These are phyloP conservation scores for Inonotus hispidus DNA, from an alignment of 1,284 basidiomycete genomes.

Conservation along the genomic window DNA sequence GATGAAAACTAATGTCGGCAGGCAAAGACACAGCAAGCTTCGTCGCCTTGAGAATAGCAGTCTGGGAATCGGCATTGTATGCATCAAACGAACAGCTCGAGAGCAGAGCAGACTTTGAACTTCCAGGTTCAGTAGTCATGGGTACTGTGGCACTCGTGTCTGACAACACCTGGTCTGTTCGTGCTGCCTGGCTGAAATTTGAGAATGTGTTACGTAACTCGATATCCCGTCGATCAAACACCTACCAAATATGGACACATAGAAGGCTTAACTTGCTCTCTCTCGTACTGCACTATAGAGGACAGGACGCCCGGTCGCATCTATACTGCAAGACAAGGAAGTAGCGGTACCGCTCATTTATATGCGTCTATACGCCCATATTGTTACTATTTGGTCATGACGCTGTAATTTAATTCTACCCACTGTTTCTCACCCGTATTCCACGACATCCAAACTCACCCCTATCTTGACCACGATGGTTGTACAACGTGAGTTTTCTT, in stretches of 20 bases:
- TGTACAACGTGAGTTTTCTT: slow-evolving; percentile 5
- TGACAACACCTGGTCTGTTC: too few species aligned
- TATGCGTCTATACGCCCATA: neutral
- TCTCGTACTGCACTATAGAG: too few species aligned
- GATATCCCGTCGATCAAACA: neutral
- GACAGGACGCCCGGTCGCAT: too few species aligned
- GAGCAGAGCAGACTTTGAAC: slow-evolving; percentile 12
- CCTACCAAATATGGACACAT: neutral
- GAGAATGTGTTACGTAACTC: neutral
- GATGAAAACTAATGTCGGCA: slow-evolving; percentile 75
- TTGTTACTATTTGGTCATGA: neutral
- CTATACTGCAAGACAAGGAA: neutral
- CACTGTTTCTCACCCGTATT: slow-evolving; percentile 1
- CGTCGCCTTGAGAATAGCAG: slow-evolving; percentile 53
- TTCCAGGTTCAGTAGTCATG: slow-evolving; percentile 15
- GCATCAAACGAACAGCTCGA: slow-evolving; percentile 29
- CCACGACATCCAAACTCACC: neutral
- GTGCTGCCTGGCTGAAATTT: too few species aligned
- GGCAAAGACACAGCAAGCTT: slow-evolving; percentile 55
- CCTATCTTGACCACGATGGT: slow-evolving; percentile 14
- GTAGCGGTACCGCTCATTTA: neutral
- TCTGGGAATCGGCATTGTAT: slow-evolving; percentile 50
- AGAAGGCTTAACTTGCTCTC: neutral
- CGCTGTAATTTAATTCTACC: neutral
- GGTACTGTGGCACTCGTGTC: neutral